Evolutionary conservation across 1,284 basidiomycete genomes (phyloP), one percentile per base, ranked within the genome.

Genomic region (Tilletia caries): DNA sequence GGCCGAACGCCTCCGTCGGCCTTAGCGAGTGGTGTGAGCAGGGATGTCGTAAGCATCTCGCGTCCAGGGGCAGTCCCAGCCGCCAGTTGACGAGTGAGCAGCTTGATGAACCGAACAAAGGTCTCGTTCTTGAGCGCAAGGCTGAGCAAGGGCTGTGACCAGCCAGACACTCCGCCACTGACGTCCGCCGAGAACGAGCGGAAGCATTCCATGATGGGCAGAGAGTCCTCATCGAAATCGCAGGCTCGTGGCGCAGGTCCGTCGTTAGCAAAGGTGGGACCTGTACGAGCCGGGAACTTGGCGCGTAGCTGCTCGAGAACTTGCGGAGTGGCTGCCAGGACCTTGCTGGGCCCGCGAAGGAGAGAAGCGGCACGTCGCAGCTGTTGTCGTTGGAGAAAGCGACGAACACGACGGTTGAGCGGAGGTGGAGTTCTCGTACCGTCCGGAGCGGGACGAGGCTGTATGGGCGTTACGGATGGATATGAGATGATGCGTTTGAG

Each of bases 121-220:
- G 18, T 37, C 29, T 62, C 58, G 33, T 62, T 29, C 20, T 33
- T 18, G 29, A 62, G 58, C 4, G 58, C 58, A 8, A 62, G 58
- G 12, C 58, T 29, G 18, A 62, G n/a, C n/a, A 62, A 23, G 18
- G 29, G 58, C 58, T 62, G 58, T 18, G 58, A 62, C 58, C 58
- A 62, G 25, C 58, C 58, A 8, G 29, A 32, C 18, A 62, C 29
- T 20, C 58, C 58, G 8, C 58, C 58, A n/a, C 58, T 37, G 18
- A 62, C 58, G 58, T 62, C 58, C 29, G 15, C 20, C 20, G 58
- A 33, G 58, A 62, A 62, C 4, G 48, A 20, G 20, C 48, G 48
- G 20, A 50, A 50, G 48, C 48, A 50, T 5, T 20, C 25, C 48
- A 50, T 50, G 48, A 50, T 50, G 48, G 48, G 48, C 6, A 50